These are phyloP conservation scores for Penstemon barbatus DNA, from an alignment of 257 asterid genomes.

Conservation along the genomic window DNA sequence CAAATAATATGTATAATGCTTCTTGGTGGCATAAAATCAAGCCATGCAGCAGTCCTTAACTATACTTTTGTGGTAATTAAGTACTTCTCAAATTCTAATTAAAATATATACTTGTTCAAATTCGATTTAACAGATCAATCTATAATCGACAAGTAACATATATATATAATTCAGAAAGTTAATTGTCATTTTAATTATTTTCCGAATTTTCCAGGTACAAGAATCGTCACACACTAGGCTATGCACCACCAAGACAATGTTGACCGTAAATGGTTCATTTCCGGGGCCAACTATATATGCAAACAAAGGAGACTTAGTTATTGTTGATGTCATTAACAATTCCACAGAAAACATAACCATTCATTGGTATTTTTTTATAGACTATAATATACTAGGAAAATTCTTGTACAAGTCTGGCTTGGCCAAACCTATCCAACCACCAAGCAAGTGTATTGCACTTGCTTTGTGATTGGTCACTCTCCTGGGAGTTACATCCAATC, in stretches of 20 bases:
- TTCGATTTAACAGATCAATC: too few species aligned
- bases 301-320: conserved; percentile 35
- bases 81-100: too few species aligned
- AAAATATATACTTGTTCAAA: too few species aligned
- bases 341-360: conserved; percentile 39
- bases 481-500: too few species aligned
- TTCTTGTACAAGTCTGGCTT: too few species aligned
- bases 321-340: conserved; percentile 36
- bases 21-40: conserved; percentile 26
- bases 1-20: conserved; percentile 22
- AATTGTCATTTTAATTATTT: neutral
- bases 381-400: too few species aligned
- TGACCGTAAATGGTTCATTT: conserved; percentile 44
- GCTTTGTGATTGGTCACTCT: too few species aligned
- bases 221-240: conserved; percentile 39
- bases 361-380: conserved; percentile 32
- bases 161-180: too few species aligned
- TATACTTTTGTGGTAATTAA: conserved; percentile 35
- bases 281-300: conserved; percentile 47
- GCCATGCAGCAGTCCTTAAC: conserved; percentile 28
- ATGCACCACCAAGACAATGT: conserved; percentile 39
- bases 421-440: too few species aligned
- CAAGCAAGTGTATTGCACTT: too few species aligned
- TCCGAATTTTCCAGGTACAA: conserved; percentile 33
- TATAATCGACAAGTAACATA: too few species aligned